Base-by-base conservation (phyloP, 2,329 filamentous ascomycete genomes). In the Aphanocladium album region DNA sequence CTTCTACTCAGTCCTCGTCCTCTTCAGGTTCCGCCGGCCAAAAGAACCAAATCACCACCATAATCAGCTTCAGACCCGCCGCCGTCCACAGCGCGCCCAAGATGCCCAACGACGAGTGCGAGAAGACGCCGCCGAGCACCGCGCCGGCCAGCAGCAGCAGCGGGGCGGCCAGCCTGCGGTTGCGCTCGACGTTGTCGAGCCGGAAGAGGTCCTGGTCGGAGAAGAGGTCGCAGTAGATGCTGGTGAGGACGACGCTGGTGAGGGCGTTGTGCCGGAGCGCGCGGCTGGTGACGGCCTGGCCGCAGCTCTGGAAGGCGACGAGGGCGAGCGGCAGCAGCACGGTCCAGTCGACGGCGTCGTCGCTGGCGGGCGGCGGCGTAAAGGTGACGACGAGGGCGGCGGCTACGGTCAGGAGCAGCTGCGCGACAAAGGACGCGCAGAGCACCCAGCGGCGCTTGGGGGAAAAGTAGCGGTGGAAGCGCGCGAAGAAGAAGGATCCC, bases 211-310 rank as follows among this genome's bases (percentile, higher is more conserved):
- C 72, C 35, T 76, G 73, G 60, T 91, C 89, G 1, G 86, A 89
- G 66, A 91, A 91, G 21, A 93, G 69, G 70, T 93, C 90, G 69
- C 89, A 92, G 76, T 93, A 93, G 63, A 90, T 86, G 70, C 88
- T 91, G 1, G 90, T 93, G 62, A 95, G 74, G 3, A 93, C 90
- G 17, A 92, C 89, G 63, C 88, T 91, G 0, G 89, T 92, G 21
- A 93, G 75, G 2, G 86, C 84, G 61, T 85, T 86, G 69, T 87
- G 88, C 67, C 86, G 82, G 62, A 93, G 73, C 0, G 88, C 85
- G 3, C 89, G 77, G 67, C 87, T 90, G 0, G 84, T 84, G n/a
- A 92, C 86, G 1, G 89, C 89, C 71, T 93, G 90, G 0, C 89
- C 90, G 59, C 87, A 88, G 64, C 85, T 87, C 75, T 93, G 90